phyloP scores from a whole-genome alignment of 495 filamentous ascomycete species.

The Pseudomonodictys pantanalensis region DNA sequence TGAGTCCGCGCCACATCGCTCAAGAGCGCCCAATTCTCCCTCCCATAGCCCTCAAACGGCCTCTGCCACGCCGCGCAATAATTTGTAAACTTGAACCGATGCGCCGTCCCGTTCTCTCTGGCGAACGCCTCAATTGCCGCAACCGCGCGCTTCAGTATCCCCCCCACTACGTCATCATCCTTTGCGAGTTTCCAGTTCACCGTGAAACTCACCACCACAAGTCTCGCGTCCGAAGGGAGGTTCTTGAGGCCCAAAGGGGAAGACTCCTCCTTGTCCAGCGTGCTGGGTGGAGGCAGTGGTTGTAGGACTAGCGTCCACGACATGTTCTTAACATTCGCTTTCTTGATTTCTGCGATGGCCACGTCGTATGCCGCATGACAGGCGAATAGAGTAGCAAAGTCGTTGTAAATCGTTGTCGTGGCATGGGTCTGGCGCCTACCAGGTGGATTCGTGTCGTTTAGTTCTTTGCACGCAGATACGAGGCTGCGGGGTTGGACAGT shows the following conservation, averaged over 20 bases:
- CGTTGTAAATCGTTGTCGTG: conserved; percentile 41
- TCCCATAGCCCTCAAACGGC: conserved; percentile 14
- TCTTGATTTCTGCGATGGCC: not conserved
- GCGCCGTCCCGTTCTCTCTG: not conserved
- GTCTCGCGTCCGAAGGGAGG: not conserved
- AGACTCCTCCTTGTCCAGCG: conserved; percentile 14
- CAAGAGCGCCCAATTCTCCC: not conserved
- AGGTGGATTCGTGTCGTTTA: conserved; percentile 33
- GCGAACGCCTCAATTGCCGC: conserved; percentile 4
- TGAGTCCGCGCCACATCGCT: not conserved
- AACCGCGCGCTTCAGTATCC: conserved; percentile 33
- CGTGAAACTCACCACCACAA: conserved; percentile 37
- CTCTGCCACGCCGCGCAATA: conserved; percentile 11
- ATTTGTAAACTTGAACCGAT: conserved; percentile 21
- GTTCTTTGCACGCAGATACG: conserved; percentile 37
- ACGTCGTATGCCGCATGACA: conserved; percentile 32
- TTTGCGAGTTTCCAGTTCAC: conserved; percentile 33
- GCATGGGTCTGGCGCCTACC: conserved; percentile 37
- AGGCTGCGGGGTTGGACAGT: conserved; percentile 38
- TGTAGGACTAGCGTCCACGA: conserved; percentile 14
- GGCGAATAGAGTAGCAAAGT: conserved; percentile 33
- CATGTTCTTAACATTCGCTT: conserved; percentile 1
- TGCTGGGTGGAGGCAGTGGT: not conserved
- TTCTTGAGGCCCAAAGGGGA: conserved; percentile 34
- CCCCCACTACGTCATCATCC: conserved; percentile 39